Conservation (phyloP, 2,329 filamentous ascomycete species). For the Penicillium sp. region DNA sequence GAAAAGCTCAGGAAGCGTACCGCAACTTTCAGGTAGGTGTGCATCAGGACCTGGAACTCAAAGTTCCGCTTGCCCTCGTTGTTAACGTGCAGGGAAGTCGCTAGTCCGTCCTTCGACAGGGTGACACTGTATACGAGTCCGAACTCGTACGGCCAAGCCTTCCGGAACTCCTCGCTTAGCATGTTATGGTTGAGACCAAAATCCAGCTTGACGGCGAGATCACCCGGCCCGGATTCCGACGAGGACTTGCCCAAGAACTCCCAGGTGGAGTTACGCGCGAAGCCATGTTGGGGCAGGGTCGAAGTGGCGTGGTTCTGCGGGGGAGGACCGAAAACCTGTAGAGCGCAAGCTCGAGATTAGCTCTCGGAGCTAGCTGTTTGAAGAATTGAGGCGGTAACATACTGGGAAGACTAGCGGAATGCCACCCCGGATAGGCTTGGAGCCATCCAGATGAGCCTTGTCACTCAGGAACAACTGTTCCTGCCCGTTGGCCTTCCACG, state of each 20-base stretch:
- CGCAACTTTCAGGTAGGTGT: constrained; percentile 80
- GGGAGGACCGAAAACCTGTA: constrained; percentile 74
- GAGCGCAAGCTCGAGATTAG: constrained; percentile 19
- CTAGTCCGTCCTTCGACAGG: constrained; percentile 67
- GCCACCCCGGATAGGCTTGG: constrained; percentile 83
- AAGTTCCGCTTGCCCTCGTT: constrained; percentile 80
- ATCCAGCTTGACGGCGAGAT: constrained; percentile 82
- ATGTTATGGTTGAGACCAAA: constrained; percentile 78
- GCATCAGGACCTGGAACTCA: constrained; percentile 86
- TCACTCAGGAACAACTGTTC: constrained; percentile 88
- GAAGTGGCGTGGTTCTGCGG: constrained; percentile 72
- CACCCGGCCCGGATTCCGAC: constrained; percentile 42
- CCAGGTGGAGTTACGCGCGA: constrained; percentile 85
- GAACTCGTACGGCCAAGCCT: constrained; percentile 81
- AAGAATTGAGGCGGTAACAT: constrained; percentile 32
- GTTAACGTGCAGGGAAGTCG: constrained; percentile 77
- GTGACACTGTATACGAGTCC: constrained; percentile 91
- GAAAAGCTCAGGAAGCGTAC: constrained; percentile 47
- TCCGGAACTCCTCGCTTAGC: constrained; percentile 62
- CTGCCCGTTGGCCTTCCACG: constrained; percentile 76
- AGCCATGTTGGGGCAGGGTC: constrained; percentile 84
- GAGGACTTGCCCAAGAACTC: constrained; percentile 66
- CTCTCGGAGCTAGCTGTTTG: neutral
- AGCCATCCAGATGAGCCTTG: constrained; percentile 74
- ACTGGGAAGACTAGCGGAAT: constrained; percentile 93